Evolutionary conservation across 495 filamentous ascomycete genomes (phyloP).

Genomic region (Staphylotrichum tortipilum): DNA sequence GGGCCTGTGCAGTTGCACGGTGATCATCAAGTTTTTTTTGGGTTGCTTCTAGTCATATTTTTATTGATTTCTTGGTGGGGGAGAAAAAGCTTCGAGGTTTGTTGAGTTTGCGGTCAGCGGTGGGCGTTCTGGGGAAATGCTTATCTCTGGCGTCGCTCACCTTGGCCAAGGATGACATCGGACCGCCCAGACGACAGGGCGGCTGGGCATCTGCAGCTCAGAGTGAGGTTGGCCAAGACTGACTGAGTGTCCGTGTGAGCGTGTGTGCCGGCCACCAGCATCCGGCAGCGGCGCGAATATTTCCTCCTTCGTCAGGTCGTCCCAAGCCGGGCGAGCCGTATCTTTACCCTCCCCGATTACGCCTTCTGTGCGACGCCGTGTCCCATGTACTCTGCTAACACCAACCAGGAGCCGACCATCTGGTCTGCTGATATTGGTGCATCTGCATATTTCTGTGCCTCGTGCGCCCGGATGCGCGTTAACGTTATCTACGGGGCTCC

Average conservation of each 20-base stretch:
- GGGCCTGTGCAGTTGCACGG: neutral
- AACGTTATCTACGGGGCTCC: slow-evolving; percentile 13
- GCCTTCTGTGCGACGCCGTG: slow-evolving; percentile 6
- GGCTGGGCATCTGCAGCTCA: too few species aligned
- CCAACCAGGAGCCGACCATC: neutral
- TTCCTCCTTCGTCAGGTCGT: too few species aligned
- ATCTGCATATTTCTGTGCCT: slow-evolving; percentile 6
- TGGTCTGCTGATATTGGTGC: slow-evolving; percentile 9
- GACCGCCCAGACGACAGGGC: too few species aligned
- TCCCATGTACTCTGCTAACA: slow-evolving; percentile 12
- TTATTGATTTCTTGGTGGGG: neutral
- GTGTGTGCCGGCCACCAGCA: too few species aligned
- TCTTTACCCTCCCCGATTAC: slow-evolving; percentile 13
- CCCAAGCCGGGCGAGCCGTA: neutral
- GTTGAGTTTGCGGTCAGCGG: too few species aligned
- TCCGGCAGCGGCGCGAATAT: slow-evolving; percentile 8
- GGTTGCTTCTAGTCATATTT: too few species aligned
- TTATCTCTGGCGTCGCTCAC: neutral
- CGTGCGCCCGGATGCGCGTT: slow-evolving; percentile 7
- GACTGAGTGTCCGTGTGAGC: too few species aligned
- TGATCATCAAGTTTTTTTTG: slow-evolving; percentile 1
- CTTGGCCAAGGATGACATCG: too few species aligned
- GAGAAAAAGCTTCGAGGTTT: too few species aligned
- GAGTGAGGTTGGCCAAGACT: too few species aligned
- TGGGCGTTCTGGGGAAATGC: neutral